Base-by-base conservation (phyloP, 306 rosid genomes). In the Fagus crenata region DNA sequence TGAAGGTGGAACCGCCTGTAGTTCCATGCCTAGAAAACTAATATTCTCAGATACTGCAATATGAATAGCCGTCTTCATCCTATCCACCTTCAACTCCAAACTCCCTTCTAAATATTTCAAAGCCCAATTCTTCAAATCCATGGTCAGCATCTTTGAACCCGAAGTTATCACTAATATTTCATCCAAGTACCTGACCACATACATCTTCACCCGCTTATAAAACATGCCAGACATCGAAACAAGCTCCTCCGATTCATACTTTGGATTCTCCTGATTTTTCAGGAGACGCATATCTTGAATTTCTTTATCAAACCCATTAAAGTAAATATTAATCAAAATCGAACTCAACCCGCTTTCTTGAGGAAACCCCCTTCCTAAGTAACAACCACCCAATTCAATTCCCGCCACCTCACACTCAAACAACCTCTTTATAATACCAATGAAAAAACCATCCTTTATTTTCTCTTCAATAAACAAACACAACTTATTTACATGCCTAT, bases 21-120 rank as follows among this genome's bases (percentile, higher is more conserved):
- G 82, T 33, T 89, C 96, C 98, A 92, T 89, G 51, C 97, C 95
- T 71, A 89, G 81, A 87, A 94, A 94, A 49, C 77, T 82, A 82
- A 94, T 88, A 77, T 90, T 94, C 89, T 94, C 98, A 0, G 96
- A 90, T n/a, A 84, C 90, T 0, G 97, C 93, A 33, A 95, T 92
- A 76, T 94, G 98, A 77, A 94, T 90, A 2, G 86, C 87, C 0
- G 95, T 89, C 51, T 81, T 86, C 70, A 80, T 67, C 72, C 78
- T 86, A 81, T 92, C 89, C 56, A 89, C 91, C 75, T 81, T 83
- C 75, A 94, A 83, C 28, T 86, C 89, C 81, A 94, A 82, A 72
- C 60, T 86, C 73, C 75, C 85, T 80, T 90, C 98, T 71, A 92
- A 82, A 77, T 85, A 83, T 36, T 78, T 86, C 59, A 86, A 73